Conservation (phyloP, 306 rosid genomes). For the peach (Prunus persica) region Prunus_persica_NCBIv2 NC_034011.1:7574001-7574500, state of each 20-base stretch:
- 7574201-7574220: neutral
- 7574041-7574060: no score
- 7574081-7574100: no score
- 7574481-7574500: conserved; percentile 57
- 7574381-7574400: conserved; percentile 7
- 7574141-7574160: neutral
- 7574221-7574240: neutral
- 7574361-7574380: conserved; percentile 54
- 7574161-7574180: neutral
- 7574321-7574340: conserved; percentile 85
- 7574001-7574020: no score
- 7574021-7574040: no score
- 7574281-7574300: conserved; percentile 47
- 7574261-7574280: neutral
- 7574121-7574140: neutral
- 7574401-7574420: conserved; percentile 17
- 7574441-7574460: conserved; percentile 82
- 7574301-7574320: conserved; percentile 63
- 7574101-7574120: neutral
- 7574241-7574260: no score
- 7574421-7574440: neutral
- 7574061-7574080: no score
- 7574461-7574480: conserved; percentile 64
- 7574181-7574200: neutral
- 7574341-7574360: conserved; percentile 95